Evolutionary conservation across 768 basidiomycete genomes (phyloP), one percentile per base, ranked within the genome.

Genomic region (Xerocomus brunneocitrinus): DNA sequence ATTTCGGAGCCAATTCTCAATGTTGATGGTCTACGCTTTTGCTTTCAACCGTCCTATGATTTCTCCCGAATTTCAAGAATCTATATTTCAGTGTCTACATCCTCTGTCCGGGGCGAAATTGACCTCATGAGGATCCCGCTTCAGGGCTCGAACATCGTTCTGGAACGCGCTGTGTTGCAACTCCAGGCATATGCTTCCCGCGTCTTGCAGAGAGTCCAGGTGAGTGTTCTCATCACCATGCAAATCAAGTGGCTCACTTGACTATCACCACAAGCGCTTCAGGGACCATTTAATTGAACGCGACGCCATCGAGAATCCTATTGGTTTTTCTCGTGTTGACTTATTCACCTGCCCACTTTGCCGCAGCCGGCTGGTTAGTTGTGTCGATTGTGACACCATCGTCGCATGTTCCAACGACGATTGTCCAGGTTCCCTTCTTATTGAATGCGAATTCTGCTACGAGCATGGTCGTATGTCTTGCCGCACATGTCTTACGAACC

Each of bases 1-100:
- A 27, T 27, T 4, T 27, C 27, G 27, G 4, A 27, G 3, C 49
- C 49, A 25, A 10, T 27, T 12, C 34, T 34, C 38, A 45, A 28
- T 36, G 5, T 27, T 1, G 32, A 50, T 9, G 44, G 27, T 12
- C 54, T 47, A 14, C 41, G 38, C 5, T 52, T 56, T 34, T 62
- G 58, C n/a, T 49, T 63, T 46, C 61, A 60, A 8, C 61, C 49
- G 1, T 51, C 54, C 24, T 14, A 28, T 0, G 62, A 60, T 41
- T 45, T 63, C 25, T 53, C 53, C 25, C 27, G 46, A 25, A 49
- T 62, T 3, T 56, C 54, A 7, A 60, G 47, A 25, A 4, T 40
- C 12, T 63, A 56, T 41, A 13, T 62, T 28, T 63, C 54, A 4
- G 34, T 60, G 12, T 36, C 22, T 43, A 14, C 35, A 2, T n/a